Evolutionary conservation across 2,329 filamentous ascomycete species (phyloP), one percentile per base, ranked within the genome.

Genomic region (Ophiostoma montium): DNA sequence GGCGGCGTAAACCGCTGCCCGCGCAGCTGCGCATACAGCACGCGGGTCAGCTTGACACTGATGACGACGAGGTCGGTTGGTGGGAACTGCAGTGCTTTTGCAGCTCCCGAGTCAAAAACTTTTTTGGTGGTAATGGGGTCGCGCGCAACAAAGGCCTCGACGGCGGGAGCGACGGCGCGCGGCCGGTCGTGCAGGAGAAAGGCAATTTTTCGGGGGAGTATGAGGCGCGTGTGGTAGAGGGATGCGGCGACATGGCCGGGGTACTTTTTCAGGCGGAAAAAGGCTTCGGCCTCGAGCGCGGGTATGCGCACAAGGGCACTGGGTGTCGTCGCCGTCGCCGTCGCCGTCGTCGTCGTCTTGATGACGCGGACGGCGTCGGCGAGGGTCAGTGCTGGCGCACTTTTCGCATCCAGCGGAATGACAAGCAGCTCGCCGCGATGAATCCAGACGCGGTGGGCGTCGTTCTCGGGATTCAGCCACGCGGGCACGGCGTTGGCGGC

Each of bases 381-480:
- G 5, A 92, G 67, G 0, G 75, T 72, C 11, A 95, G 64, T 1
- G 66, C 62, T 54, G 61, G 65, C 53, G 2, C 27, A 16, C 11
- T 35, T 57, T 58, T 4, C 61, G 62, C 16, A 5, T 10, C 35
- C 2, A 16, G n/a, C 6, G 50, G 54, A 13, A 57, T 44, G n/a
- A 55, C n/a, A 6, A 43, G 30, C 9, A 56, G 47, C 31, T 48
- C 36, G 50, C 84, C 86, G 31, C 79, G 68, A 58, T 94, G 78
- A 49, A 98, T 80, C 92, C 92, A 98, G 32, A 94, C 81, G 50
- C 92, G 76, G 62, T 95, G 85, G 55, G 82, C 77, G 54, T 94
- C 88, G 35, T 90, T 82, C 55, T 95, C 89, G 0, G 92, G 92
- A 57, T 82, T 95, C 23, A 98, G 67, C 94, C 92, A 98, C 53